Conservation (phyloP, 345 rosid genomes). For the Jatropha curcas region DNA sequence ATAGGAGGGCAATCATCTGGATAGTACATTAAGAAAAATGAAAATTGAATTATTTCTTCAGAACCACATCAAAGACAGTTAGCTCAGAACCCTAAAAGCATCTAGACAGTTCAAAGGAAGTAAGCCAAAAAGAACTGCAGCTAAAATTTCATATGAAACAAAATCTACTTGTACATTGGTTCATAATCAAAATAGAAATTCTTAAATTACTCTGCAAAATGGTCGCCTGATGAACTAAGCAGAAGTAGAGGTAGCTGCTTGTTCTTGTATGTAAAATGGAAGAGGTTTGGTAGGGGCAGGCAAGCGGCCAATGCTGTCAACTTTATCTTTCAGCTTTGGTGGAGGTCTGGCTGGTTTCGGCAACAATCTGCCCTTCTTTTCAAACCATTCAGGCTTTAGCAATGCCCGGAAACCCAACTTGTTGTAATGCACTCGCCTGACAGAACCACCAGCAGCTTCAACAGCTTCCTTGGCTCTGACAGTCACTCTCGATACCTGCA, state of each 20-base stretch:
- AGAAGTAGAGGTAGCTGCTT: constrained; percentile 36
- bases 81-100: neutral
- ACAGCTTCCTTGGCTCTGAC: constrained; percentile 87
- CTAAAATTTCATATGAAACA: neutral
- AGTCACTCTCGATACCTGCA: constrained; percentile 85
- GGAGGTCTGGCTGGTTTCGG: constrained; percentile 94
- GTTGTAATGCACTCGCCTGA: constrained; percentile 89
- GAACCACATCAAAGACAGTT: neutral
- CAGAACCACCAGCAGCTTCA: constrained; percentile 90
- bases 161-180: neutral
- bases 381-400: constrained; percentile 92
- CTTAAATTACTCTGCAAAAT: neutral
- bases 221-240: constrained; percentile 8
- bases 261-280: constrained; percentile 51
- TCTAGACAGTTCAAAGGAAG: neutral
- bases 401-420: constrained; percentile 80
- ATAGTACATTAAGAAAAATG: too few relatives aligned
- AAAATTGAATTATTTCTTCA: neutral
- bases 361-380: constrained; percentile 87
- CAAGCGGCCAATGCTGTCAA: constrained; percentile 91
- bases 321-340: constrained; percentile 82
- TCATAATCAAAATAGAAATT: neutral
- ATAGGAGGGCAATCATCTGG: too few relatives aligned
- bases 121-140: neutral
- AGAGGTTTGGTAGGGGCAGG: constrained; percentile 89